Evolutionary conservation across 2,329 filamentous ascomycete genomes (phyloP).

Genomic region (Trichoderma aggressivum): DNA sequence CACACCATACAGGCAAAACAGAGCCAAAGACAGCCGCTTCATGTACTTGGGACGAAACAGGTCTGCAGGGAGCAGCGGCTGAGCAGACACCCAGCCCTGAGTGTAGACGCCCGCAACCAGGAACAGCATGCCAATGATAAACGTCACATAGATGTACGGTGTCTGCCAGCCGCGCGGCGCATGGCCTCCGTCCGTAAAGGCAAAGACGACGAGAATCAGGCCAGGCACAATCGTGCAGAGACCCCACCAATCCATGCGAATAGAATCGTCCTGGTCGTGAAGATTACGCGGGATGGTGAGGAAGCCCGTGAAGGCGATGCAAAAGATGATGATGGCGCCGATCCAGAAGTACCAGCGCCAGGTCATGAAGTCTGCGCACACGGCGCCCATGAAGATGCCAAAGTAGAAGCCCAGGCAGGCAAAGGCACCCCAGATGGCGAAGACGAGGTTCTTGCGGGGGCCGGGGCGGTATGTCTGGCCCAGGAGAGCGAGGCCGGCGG

Average conservation of each 20-base stretch:
- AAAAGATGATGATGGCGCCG: conserved; percentile 44
- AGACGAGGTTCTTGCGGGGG: conserved; percentile 67
- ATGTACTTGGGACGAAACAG: conserved; percentile 69
- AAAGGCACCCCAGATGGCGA: conserved; percentile 57
- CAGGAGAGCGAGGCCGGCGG: conserved; percentile 68
- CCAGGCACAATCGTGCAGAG: conserved; percentile 59
- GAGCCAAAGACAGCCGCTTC: conserved; percentile 55
- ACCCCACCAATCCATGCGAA: conserved; percentile 67
- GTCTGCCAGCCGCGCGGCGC: conserved; percentile 68
- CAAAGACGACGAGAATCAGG: conserved; percentile 67
- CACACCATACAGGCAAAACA: conserved; percentile 66
- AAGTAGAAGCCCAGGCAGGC: conserved; percentile 58
- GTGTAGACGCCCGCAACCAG: conserved; percentile 63
- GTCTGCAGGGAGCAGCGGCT: conserved; percentile 67
- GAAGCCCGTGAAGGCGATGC: conserved; percentile 45
- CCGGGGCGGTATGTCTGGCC: conserved; percentile 68
- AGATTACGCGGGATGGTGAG: conserved; percentile 39
- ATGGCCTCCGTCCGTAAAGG: conserved; percentile 69
- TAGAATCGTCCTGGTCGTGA: conserved; percentile 23
- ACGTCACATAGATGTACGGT: conserved; percentile 65
- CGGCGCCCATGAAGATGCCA: conserved; percentile 66
- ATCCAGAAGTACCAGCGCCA: conserved; percentile 74
- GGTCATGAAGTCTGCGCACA: conserved; percentile 55
- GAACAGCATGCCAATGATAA: conserved; percentile 60
- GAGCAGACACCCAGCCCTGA: conserved; percentile 65